These are phyloP conservation scores for Coniochaeta sp. DNA, from an alignment of 2,329 filamentous ascomycete species.

Conservation along the genomic window DNA sequence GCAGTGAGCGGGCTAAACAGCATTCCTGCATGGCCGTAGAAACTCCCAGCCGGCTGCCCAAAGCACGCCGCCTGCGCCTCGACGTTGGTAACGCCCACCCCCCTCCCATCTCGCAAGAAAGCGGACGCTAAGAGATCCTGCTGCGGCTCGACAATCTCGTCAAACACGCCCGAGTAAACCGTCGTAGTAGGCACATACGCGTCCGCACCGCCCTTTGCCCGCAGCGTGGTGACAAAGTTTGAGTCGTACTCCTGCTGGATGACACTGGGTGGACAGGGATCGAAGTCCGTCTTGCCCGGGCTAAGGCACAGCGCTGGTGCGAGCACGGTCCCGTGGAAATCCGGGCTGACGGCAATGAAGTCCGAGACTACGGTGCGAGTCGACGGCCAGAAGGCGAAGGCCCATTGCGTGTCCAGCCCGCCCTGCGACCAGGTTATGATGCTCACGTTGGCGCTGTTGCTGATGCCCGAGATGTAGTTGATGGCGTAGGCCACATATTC, in stretches of 20 bases:
- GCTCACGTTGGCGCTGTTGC: conserved; percentile 25
- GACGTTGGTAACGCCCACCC: conserved; percentile 39
- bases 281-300: conserved; percentile 1
- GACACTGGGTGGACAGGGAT: conserved; percentile 24
- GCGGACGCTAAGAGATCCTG: conserved; percentile 36
- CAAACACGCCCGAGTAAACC: conserved; percentile 37
- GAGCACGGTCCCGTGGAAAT: conserved; percentile 29
- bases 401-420: conserved; percentile 47
- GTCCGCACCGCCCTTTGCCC: conserved; percentile 35
- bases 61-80: conserved; percentile 37
- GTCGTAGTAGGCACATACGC: conserved; percentile 48
- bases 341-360: conserved; percentile 42
- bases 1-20: conserved; percentile 40
- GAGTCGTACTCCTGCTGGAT: conserved; percentile 39
- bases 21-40: conserved; percentile 42
- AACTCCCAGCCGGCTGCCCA: conserved; percentile 27
- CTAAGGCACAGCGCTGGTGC: conserved; percentile 8
- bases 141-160: conserved; percentile 46
- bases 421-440: conserved; percentile 50
- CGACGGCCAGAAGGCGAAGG: conserved; percentile 48
- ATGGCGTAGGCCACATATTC: conserved; percentile 52
- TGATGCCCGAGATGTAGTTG: conserved; percentile 42
- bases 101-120: conserved; percentile 29
- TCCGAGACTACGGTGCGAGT: conserved; percentile 35
- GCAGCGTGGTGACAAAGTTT: conserved; percentile 32